These are phyloP conservation scores for Udeniomyces megalosporus DNA, from an alignment of 768 basidiomycete species.

Conservation along the genomic window DNA sequence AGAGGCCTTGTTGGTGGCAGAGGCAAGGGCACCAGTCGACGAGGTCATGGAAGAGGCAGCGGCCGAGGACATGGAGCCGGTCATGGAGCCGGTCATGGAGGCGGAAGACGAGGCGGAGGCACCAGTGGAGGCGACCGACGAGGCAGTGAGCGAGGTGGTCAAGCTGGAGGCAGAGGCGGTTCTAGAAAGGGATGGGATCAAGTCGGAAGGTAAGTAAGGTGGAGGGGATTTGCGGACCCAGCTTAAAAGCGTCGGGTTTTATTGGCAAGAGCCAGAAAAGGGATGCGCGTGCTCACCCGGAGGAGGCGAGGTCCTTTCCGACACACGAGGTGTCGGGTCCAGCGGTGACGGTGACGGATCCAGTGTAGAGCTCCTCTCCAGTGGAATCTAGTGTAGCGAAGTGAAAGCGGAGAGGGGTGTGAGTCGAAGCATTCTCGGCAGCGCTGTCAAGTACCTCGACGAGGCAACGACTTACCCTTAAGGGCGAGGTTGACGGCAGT, in stretches of 20 bases:
- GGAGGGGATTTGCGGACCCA: no score
- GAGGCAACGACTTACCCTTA: constrained; percentile 9
- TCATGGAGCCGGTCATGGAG: neutral
- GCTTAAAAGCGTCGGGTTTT: no score
- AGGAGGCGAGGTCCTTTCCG: no score
- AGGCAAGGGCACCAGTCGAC: constrained; percentile 6
- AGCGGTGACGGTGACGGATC: constrained; percentile 19
- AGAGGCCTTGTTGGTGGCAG: neutral
- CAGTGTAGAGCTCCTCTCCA: constrained; percentile 23
- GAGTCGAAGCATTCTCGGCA: neutral
- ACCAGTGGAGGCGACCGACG: constrained; percentile 14
- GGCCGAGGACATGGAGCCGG: neutral
- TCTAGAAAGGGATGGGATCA: neutral
- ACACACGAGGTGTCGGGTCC: constrained; percentile 23
- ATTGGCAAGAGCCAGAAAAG: no score
- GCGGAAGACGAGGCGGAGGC: constrained; percentile 5
- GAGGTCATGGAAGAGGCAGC: neutral
- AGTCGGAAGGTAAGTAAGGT: no score
- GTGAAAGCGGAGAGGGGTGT: neutral
- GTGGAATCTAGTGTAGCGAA: constrained; percentile 21
- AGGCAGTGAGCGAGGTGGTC: constrained; percentile 1
- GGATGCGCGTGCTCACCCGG: no score
- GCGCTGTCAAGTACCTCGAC: neutral
- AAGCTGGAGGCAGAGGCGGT: neutral
- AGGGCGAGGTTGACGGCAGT: constrained; percentile 20